Evolutionary conservation across 140 eudicot genomes (phyloP).

Genomic region (Flaveria floridana): DNA sequence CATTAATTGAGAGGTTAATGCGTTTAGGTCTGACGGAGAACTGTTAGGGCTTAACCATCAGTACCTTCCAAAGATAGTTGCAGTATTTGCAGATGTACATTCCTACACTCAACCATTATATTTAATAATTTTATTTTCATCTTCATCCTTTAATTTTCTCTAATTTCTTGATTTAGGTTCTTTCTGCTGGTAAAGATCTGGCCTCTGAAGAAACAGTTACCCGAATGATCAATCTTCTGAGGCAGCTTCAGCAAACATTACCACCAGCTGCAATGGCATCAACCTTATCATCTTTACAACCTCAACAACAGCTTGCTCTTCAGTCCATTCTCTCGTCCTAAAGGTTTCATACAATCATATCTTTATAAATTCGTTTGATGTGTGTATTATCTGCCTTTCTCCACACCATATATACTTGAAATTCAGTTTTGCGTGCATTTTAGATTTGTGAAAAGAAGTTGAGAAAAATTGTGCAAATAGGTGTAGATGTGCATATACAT

Average conservation of each 20-base stretch:
- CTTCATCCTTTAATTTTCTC: neutral
- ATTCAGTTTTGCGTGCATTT: conserved; percentile 37
- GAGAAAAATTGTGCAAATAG: conserved; percentile 26
- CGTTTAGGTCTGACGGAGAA: conserved; percentile 57
- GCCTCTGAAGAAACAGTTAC: conserved; percentile 59
- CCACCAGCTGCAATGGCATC: conserved; percentile 62
- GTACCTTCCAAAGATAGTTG: conserved; percentile 60
- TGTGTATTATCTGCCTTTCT: conserved; percentile 34
- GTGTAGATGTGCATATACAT: conserved; percentile 44
- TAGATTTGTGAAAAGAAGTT: conserved; percentile 33
- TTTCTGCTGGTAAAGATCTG: conserved; percentile 64
- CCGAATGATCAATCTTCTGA: conserved; percentile 57
- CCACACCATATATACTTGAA: conserved; percentile 16
- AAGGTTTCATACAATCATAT: conserved; percentile 14
- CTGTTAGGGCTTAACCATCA: conserved; percentile 63
- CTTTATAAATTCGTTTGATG: conserved; percentile 19
- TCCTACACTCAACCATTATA: neutral
- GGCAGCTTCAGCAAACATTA: conserved; percentile 65
- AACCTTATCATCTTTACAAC: conserved; percentile 61
- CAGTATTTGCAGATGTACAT: conserved; percentile 62
- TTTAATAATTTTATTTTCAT: neutral
- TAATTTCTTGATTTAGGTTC: conserved; percentile 37
- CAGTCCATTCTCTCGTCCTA: conserved; percentile 60
- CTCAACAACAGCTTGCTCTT: conserved; percentile 65
- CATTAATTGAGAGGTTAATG: conserved; percentile 12